phyloP scores from a whole-genome alignment of 495 filamentous ascomycete genomes.

The Aspergillus cavernicola region DNA sequence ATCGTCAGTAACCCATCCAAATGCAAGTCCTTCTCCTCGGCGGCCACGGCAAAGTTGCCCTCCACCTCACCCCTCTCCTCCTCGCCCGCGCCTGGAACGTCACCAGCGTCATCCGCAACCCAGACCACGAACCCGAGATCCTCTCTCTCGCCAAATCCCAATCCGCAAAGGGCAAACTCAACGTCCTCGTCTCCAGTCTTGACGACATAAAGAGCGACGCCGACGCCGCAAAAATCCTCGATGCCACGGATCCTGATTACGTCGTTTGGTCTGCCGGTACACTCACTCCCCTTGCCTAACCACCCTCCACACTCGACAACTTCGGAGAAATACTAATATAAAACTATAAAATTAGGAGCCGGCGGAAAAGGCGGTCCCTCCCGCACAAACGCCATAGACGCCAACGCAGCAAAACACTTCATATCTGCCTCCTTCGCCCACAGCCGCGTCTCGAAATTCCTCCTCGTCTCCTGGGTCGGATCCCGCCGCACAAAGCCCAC shows the following conservation, averaged over 20 bases:
- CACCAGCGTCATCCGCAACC: constrained; percentile 71
- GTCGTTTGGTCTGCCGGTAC: constrained; percentile 77
- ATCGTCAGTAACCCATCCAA: too few species aligned
- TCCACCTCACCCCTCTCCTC: constrained; percentile 72
- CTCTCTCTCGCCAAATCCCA: constrained; percentile 47
- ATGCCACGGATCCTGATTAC: constrained; percentile 59
- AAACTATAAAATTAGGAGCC: too few species aligned
- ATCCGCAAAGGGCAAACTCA: constrained; percentile 49
- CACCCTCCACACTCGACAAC: too few species aligned
- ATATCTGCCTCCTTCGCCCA: constrained; percentile 59
- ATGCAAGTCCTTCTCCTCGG: constrained; percentile 70
- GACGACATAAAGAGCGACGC: constrained; percentile 62
- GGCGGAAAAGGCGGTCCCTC: constrained; percentile 70
- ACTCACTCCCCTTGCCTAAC: not conserved
- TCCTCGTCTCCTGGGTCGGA: constrained; percentile 66
- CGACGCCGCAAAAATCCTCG: constrained; percentile 59
- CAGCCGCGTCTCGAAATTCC: constrained; percentile 62
- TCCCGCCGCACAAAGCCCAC: constrained; percentile 54
- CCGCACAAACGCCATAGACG: constrained; percentile 61
- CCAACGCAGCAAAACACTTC: constrained; percentile 67
- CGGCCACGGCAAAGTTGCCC: constrained; percentile 76
- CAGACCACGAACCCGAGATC: constrained; percentile 61
- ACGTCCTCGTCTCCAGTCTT: constrained; percentile 63
- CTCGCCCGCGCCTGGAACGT: constrained; percentile 69
- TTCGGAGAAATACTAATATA: too few species aligned